Evolutionary conservation across 2,329 filamentous ascomycete genomes (phyloP).

Genomic region (Scedosporium aurantiacum): DNA sequence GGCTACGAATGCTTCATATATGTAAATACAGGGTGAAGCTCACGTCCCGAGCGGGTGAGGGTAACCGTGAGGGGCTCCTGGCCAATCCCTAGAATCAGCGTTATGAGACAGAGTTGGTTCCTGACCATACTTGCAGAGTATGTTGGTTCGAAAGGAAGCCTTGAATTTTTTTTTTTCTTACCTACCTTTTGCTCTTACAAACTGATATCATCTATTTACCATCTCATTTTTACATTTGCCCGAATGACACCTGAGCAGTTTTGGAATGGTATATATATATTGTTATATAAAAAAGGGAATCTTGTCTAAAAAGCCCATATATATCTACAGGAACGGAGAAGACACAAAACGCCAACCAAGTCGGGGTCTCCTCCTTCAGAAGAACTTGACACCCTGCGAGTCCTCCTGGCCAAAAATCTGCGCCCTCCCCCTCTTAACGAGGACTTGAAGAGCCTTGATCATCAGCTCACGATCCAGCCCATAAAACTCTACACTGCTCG

Average conservation of each 20-base stretch:
- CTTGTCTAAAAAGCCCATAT: background rate
- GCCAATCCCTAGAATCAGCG: no score
- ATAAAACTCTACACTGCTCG: conserved; percentile 53
- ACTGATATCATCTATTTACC: no score
- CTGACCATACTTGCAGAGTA: no score
- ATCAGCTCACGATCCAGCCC: conserved; percentile 80
- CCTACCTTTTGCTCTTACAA: no score
- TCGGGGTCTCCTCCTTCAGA: conserved; percentile 38
- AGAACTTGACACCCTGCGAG: conserved; percentile 91
- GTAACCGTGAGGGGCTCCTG: no score
- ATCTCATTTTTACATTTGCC: no score
- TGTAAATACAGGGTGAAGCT: no score
- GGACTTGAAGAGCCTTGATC: conserved; percentile 63
- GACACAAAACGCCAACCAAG: background rate
- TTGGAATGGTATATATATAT: no score
- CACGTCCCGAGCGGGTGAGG: no score
- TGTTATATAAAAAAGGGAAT: background rate
- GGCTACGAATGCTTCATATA: no score
- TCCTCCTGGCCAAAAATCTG: conserved; percentile 89
- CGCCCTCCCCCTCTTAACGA: conserved; percentile 84
- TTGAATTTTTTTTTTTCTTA: background rate
- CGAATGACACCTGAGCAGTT: background rate
- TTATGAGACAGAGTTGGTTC: no score
- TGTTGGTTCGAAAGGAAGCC: no score
- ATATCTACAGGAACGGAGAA: background rate